Conservation (phyloP, 371 early-diverging fungal genomes). For the Mortierella sp. region DNA sequence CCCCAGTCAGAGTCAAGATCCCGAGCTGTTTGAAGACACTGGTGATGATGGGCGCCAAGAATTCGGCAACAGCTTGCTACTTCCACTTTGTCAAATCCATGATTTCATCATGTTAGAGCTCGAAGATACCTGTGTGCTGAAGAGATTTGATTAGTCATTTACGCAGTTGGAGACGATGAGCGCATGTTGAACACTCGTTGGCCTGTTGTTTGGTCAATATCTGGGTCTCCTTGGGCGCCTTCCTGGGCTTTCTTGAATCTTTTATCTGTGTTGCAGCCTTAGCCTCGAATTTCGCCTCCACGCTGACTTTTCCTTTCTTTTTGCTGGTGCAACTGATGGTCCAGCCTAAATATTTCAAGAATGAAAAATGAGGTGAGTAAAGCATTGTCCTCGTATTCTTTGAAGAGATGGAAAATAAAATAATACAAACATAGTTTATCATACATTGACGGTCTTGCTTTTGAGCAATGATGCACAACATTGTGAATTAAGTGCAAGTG, state of each 20-base stretch:
- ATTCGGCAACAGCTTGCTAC: neutral
- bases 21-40: neutral
- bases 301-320: conserved; percentile 45
- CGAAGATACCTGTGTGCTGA: neutral
- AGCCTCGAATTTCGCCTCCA: conserved; percentile 59
- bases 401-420: too few relatives aligned
- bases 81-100: neutral
- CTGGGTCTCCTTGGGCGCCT: conserved; percentile 40
- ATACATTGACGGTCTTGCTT: conserved; percentile 58
- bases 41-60: neutral
- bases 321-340: conserved; percentile 19
- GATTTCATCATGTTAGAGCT: neutral
- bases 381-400: too few relatives aligned
- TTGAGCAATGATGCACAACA: conserved; percentile 52
- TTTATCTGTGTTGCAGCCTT: conserved; percentile 35
- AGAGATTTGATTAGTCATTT: too few relatives aligned
- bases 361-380: neutral
- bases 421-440: neutral
- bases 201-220: conserved; percentile 25
- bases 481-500: conserved; percentile 5
- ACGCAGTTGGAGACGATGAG: too few relatives aligned
- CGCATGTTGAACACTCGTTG: too few relatives aligned
- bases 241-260: conserved; percentile 31
- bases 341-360: conserved; percentile 32
- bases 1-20: neutral